These are phyloP conservation scores for Xylaria scruposa DNA, from an alignment of 495 filamentous ascomycete species.

Conservation along the genomic window DNA sequence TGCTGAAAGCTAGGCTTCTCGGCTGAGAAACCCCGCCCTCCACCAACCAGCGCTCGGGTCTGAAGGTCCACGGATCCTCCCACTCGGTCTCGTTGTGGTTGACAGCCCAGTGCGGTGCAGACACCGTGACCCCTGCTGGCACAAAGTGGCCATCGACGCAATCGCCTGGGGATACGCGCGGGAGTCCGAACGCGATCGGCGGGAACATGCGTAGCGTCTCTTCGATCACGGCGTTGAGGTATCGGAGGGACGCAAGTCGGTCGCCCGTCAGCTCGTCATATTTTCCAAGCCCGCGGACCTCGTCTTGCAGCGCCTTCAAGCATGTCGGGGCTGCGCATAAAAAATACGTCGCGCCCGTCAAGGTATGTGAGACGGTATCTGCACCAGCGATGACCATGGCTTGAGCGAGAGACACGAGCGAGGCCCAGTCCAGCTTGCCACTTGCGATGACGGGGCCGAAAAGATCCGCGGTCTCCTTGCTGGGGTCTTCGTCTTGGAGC, in stretches of 20 bases:
- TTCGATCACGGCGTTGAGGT: constrained; percentile 51
- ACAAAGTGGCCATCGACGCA: constrained; percentile 42
- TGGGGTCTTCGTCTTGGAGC: constrained; percentile 11
- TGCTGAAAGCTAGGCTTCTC: constrained; percentile 38
- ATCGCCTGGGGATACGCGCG: constrained; percentile 40
- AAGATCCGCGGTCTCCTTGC: constrained; percentile 18
- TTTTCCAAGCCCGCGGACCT: constrained; percentile 33
- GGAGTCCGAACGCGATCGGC: constrained; percentile 41
- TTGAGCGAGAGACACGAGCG: constrained; percentile 34
- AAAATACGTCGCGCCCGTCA: constrained; percentile 34
- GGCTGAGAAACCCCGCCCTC: constrained; percentile 38
- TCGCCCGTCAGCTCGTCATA: constrained; percentile 35
- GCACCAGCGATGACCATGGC: constrained; percentile 40
- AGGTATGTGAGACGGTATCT: constrained; percentile 35
- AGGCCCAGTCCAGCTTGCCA: constrained; percentile 18
- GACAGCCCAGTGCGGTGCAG: constrained; percentile 43
- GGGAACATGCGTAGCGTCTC: constrained; percentile 49
- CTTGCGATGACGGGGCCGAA: constrained; percentile 29
- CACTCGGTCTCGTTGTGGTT: constrained; percentile 42
- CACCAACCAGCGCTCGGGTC: constrained; percentile 44
- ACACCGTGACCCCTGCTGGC: constrained; percentile 43
- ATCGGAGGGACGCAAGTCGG: constrained; percentile 37
- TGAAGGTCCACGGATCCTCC: constrained; percentile 38
- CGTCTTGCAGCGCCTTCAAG: constrained; percentile 43
- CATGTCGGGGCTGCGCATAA: constrained; percentile 41